Percentiles rank a stretch among this genome's conserved stretches.
These are phyloP conservation scores for Gracilaria domingensis DNA, from an alignment of 23 red algal genomes.

Conservation along the genomic window DNA sequence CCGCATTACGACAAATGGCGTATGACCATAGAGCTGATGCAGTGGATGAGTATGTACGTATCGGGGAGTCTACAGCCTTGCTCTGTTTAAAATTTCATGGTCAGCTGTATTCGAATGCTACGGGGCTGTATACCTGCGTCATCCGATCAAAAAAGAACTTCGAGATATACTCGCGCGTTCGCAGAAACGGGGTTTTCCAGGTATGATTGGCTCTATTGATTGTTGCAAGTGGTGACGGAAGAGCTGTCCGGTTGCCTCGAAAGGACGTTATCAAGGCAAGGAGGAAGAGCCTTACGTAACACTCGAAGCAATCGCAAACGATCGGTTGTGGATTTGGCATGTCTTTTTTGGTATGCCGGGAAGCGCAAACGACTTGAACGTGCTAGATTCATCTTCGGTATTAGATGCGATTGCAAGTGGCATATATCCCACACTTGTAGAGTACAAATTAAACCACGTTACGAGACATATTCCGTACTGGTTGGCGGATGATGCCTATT, in stretches of 20 bases:
- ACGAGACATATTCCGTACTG: conserved; percentile 32
- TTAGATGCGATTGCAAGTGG: conserved; percentile 5
- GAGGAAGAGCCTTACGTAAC: conserved; percentile 19
- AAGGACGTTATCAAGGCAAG: conserved; percentile 21
- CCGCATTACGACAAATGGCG: conserved; percentile 8
- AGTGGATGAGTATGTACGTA: conserved; percentile 39
- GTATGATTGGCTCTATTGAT: conserved; percentile 4
- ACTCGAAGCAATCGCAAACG: conserved; percentile 23
- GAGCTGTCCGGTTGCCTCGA: background rate
- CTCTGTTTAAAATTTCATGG: background rate
- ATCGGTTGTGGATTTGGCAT: conserved; percentile 22
- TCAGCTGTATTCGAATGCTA: background rate
- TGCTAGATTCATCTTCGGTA: background rate
- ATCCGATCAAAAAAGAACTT: background rate
- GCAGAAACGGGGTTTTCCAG: background rate
- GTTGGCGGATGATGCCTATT: conserved; percentile 15
- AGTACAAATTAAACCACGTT: background rate
- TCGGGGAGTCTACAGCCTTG: background rate
- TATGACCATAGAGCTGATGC: background rate
- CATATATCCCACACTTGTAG: conserved; percentile 7
- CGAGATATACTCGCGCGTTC: background rate
- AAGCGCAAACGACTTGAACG: conserved; percentile 18
- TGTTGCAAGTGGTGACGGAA: conserved; percentile 14
- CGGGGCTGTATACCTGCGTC: conserved; percentile 28
- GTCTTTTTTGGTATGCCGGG: conserved; percentile 30